A percentile compares a stretch with the other conserved stretches of the same genome.
These are phyloP conservation scores for Eucalyptus pumila DNA, from an alignment of 345 rosid species.

Conservation along the genomic window DNA sequence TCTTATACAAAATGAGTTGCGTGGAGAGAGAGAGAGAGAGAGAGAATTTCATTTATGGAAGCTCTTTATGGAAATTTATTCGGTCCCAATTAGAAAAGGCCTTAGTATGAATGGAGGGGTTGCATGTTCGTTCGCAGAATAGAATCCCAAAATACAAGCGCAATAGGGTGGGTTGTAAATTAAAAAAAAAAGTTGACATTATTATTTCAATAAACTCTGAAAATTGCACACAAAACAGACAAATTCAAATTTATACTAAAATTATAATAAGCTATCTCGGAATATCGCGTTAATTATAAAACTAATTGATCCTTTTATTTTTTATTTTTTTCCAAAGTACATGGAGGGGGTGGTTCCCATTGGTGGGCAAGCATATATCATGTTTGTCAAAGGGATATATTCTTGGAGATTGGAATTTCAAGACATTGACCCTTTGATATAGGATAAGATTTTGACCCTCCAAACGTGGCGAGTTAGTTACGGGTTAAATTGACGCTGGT, in stretches of 20 bases:
- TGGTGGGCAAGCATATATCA: neutral
- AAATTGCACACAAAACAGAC: neutral
- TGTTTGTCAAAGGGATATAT: neutral
- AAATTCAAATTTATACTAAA: neutral
- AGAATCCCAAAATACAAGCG: neutral
- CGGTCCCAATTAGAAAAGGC: neutral
- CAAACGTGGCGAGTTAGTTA: neutral
- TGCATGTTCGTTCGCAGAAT: neutral
- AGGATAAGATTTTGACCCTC: neutral
- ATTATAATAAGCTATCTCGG: neutral
- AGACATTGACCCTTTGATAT: neutral
- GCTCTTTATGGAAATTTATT: neutral
- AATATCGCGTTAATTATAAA: neutral
- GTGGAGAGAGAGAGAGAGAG: neutral
- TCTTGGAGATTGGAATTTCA: neutral
- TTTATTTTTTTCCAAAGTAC: neutral
- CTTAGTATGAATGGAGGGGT: neutral
- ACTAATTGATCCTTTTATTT: neutral
- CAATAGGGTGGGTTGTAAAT: neutral
- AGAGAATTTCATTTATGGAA: neutral
- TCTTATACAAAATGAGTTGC: neutral
- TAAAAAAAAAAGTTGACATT: neutral
- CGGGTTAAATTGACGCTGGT: neutral
- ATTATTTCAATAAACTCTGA: neutral
- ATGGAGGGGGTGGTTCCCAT: neutral